Conservation (phyloP, 1,284 basidiomycete genomes). For the Farysia itapuensis region DNA sequence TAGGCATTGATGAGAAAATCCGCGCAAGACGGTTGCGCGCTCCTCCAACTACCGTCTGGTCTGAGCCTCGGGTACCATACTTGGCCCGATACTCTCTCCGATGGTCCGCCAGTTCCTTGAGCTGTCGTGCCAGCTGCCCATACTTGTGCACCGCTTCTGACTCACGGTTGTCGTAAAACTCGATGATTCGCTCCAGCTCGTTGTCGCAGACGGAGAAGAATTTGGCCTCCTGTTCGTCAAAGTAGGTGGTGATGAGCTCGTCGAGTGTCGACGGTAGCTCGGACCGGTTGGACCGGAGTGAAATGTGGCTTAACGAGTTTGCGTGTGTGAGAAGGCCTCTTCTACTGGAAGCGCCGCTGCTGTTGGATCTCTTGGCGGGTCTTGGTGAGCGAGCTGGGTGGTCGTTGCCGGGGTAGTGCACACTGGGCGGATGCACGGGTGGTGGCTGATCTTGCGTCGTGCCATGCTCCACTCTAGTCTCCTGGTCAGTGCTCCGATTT, state of each 20-base stretch:
- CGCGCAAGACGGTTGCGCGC: conserved; percentile 15
- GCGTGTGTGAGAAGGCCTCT: conserved; percentile 4
- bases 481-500: too few relatives aligned
- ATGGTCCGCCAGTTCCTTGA: conserved; percentile 61
- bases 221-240: conserved; percentile 75
- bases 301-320: conserved; percentile 5
- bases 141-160: conserved; percentile 68
- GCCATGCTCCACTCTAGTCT: too few relatives aligned
- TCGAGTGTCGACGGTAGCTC: conserved; percentile 12
- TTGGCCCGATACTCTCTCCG: conserved; percentile 46
- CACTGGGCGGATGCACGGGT: too few relatives aligned
- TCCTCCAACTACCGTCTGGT: conserved; percentile 1
- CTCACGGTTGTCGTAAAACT: conserved; percentile 76
- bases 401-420: too few relatives aligned
- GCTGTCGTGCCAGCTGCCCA: conserved; percentile 69
- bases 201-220: conserved; percentile 48
- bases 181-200: conserved; percentile 43
- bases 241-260: conserved; percentile 61
- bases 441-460: too few relatives aligned
- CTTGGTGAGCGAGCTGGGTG: too few relatives aligned
- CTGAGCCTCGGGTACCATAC: conserved; percentile 17
- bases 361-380: conserved; percentile 4
- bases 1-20: conserved; percentile 16
- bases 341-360: conserved; percentile 5
- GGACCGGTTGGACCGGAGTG: conserved; percentile 10